These are phyloP conservation scores for Verbascum thapsus DNA, from an alignment of 257 asterid species.

Conservation along the genomic window DNA sequence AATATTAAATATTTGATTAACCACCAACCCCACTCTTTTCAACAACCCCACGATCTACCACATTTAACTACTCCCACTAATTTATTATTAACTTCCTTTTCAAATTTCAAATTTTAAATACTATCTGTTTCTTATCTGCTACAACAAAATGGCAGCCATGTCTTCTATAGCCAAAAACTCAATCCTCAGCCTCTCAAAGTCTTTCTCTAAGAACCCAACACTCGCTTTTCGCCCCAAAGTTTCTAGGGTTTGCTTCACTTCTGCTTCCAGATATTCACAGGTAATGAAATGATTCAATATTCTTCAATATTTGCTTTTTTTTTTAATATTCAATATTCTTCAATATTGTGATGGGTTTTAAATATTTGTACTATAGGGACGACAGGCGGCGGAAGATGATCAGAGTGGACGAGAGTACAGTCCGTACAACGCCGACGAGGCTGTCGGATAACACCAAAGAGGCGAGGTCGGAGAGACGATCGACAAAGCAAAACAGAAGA, in stretches of 20 bases:
- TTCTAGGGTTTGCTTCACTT: conserved; percentile 63
- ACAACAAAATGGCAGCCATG: conserved; percentile 53
- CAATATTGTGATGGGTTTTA: too few relatives aligned
- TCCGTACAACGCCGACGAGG: conserved; percentile 37
- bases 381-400: conserved; percentile 41
- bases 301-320: neutral
- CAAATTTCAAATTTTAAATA: too few relatives aligned
- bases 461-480: conserved; percentile 28
- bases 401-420: conserved; percentile 37
- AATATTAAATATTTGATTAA: too few relatives aligned
- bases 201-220: conserved; percentile 40
- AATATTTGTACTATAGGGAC: conserved; percentile 48
- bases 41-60: too few relatives aligned
- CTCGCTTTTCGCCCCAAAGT: conserved; percentile 38
- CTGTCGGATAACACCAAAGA: conserved; percentile 26
- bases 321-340: neutral
- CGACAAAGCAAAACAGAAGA: conserved; percentile 38
- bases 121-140: neutral
- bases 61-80: too few relatives aligned
- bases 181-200: conserved; percentile 43
- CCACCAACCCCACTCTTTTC: too few relatives aligned
- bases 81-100: too few relatives aligned
- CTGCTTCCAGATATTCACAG: conserved; percentile 53
- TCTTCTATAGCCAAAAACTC: conserved; percentile 40
- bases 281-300: conserved; percentile 26